These are phyloP conservation scores for Centrapalus pauciflorus DNA, from an alignment of 129 eudicot species.

Conservation along the genomic window DNA sequence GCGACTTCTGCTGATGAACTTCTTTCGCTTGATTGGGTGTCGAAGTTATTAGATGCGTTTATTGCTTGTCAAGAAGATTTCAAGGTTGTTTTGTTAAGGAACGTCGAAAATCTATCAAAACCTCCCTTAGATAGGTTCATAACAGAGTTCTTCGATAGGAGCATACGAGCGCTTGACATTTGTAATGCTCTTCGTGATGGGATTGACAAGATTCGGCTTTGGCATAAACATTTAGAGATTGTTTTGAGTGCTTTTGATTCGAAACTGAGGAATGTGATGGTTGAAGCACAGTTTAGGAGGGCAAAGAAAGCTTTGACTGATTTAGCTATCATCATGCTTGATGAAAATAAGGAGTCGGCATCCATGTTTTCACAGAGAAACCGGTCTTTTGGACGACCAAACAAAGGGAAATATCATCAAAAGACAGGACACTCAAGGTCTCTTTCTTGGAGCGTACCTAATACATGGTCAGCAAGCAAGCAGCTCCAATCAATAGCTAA, in stretches of 20 bases:
- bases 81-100: conserved; percentile 32
- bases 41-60: conserved; percentile 52
- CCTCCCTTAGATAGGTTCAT: conserved; percentile 57
- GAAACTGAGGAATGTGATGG: conserved; percentile 35
- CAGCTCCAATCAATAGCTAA: conserved; percentile 74
- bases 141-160: conserved; percentile 54
- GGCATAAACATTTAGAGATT: conserved; percentile 64
- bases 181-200: conserved; percentile 87
- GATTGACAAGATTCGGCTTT: conserved; percentile 58
- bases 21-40: conserved; percentile 61
- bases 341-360: conserved; percentile 48
- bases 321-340: conserved; percentile 68
- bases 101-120: conserved; percentile 41
- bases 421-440: conserved; percentile 67
- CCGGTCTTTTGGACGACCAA: conserved; percentile 66
- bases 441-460: conserved; percentile 88
- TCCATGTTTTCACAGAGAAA: conserved; percentile 53
- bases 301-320: conserved; percentile 75
- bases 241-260: conserved; percentile 52
- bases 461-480: conserved; percentile 86
- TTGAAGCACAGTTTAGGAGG: conserved; percentile 68
- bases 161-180: conserved; percentile 72
- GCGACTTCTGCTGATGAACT: conserved; percentile 47
- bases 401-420: conserved; percentile 47
- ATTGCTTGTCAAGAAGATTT: conserved; percentile 62